A percentile compares a stretch with the other conserved stretches of the same genome.
Conservation (phyloP, 2,329 filamentous ascomycete genomes). For the Aspergillus vadensis region DNA sequence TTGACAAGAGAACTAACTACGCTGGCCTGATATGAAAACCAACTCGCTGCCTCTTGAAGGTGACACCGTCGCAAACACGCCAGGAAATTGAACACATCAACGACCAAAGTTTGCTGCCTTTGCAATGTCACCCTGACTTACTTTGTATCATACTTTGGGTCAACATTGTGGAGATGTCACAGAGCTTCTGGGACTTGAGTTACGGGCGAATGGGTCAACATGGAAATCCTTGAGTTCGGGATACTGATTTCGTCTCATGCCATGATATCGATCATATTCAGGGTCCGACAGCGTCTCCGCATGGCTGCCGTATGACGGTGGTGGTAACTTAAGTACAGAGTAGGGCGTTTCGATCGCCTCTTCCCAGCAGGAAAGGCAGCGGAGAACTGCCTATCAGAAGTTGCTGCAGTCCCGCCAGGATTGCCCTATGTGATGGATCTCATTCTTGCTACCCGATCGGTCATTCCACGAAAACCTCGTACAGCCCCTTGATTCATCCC, state of each 20-base stretch:
- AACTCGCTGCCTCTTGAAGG: no score
- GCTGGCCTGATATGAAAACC: no score
- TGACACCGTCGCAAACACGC: no score
- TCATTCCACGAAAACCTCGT: background rate
- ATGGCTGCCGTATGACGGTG: background rate
- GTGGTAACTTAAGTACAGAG: background rate
- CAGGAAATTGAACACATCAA: no score
- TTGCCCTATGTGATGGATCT: conserved; percentile 1
- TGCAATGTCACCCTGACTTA: no score
- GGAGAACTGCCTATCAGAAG: background rate
- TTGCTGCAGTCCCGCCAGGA: background rate
- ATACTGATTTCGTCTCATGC: background rate
- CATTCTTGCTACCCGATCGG: conserved; percentile 18
- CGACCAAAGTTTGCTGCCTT: no score
- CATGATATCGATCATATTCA: background rate
- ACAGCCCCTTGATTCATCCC: conserved; percentile 6
- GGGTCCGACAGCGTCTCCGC: background rate
- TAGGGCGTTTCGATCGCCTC: background rate
- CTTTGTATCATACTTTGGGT: background rate
- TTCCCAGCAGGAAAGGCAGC: background rate
- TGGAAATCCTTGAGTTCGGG: no score
- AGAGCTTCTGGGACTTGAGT: background rate
- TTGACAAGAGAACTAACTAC: no score
- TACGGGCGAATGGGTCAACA: background rate
- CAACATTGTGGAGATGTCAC: background rate